Evolutionary conservation across 139 green algal genomes (phyloP).

Genomic region (Diplosphaera chodatii): DNA sequence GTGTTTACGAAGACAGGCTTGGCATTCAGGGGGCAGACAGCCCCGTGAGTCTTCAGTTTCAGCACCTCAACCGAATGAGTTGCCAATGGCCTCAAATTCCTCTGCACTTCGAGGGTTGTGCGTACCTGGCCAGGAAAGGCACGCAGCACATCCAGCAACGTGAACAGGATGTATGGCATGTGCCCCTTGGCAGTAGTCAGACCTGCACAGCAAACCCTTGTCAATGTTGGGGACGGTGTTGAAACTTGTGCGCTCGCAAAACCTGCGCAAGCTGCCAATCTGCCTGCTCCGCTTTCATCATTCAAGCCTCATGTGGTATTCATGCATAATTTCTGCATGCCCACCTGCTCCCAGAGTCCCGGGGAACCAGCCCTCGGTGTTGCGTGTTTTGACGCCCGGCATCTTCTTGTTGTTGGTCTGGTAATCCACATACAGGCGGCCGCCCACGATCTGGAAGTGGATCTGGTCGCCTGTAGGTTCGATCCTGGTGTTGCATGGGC

Average conservation of each 20-base stretch:
- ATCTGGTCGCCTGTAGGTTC: slow-evolving; percentile 21
- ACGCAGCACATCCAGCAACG: slow-evolving; percentile 29
- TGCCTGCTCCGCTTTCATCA: too few relatives aligned
- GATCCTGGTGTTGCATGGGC: too few relatives aligned
- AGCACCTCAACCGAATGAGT: too few relatives aligned
- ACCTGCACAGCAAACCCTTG: neutral
- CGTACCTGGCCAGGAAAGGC: slow-evolving; percentile 33
- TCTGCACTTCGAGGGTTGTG: neutral
- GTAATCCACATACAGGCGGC: slow-evolving; percentile 37
- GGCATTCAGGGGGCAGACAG: too few relatives aligned
- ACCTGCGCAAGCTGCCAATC: too few relatives aligned
- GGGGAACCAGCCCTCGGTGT: slow-evolving; percentile 22
- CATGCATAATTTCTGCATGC: too few relatives aligned
- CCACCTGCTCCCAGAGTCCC: slow-evolving; percentile 5
- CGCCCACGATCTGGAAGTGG: slow-evolving; percentile 38
- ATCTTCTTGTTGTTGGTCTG: slow-evolving; percentile 15
- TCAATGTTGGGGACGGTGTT: too few relatives aligned
- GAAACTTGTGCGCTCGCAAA: too few relatives aligned
- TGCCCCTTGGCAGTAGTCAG: slow-evolving; percentile 28
- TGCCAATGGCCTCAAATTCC: too few relatives aligned
- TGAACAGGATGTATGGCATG: slow-evolving; percentile 32
- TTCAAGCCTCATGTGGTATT: too few relatives aligned
- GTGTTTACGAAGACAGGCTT: too few relatives aligned
- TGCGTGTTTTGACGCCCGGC: neutral
- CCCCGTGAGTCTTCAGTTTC: too few relatives aligned